Evolutionary conservation across 768 basidiomycete species (phyloP).

Genomic region (Termitomyces sp.): DNA sequence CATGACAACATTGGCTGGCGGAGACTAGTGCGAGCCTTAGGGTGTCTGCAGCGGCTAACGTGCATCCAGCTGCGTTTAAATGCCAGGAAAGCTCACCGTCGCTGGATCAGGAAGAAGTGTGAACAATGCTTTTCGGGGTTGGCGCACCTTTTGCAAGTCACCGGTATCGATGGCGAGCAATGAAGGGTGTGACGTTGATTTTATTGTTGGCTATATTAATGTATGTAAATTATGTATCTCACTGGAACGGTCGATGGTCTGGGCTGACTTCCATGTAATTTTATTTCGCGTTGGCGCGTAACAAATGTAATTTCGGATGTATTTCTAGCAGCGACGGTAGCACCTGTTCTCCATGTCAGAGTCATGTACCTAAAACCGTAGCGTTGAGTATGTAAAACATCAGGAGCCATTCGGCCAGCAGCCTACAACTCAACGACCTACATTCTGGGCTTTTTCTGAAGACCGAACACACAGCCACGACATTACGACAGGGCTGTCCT

Average conservation of each 20-base stretch:
- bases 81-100: constrained; percentile 2
- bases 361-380: neutral
- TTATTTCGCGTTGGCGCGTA: neutral
- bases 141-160: neutral
- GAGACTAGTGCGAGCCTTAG: neutral
- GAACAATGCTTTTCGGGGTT: constrained; percentile 1
- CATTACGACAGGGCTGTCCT: too few relatives aligned
- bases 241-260: neutral
- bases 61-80: constrained; percentile 1
- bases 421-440: neutral
- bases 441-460: neutral
- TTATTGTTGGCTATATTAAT: neutral
- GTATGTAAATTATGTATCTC: neutral
- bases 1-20: constrained; percentile 1
- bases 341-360: neutral
- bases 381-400: neutral
- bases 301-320: neutral
- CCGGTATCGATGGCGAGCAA: neutral
- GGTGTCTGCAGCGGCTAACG: neutral
- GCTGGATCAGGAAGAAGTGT: constrained; percentile 6
- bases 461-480: neutral
- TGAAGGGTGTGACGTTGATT: neutral
- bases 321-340: neutral
- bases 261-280: neutral
- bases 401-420: neutral